Evolutionary conservation across 73 alveolate genomes (phyloP).

Genomic region (Breviolum minutum): DNA sequence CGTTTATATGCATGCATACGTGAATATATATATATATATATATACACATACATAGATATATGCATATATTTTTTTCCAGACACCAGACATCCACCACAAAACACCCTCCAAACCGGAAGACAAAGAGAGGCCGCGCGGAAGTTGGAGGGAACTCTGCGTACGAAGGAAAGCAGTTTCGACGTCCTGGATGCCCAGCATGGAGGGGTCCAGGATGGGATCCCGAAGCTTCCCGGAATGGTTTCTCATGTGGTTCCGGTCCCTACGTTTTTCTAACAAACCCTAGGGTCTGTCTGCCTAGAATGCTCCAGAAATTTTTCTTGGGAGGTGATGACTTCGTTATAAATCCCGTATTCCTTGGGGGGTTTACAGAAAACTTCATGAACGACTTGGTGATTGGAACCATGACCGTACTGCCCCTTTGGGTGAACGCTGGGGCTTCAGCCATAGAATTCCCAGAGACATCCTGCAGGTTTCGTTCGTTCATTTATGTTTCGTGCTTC

Average conservation of each 20-base stretch:
- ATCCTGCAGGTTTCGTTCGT: too few species aligned
- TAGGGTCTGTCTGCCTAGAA: too few species aligned
- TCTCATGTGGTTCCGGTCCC: too few species aligned
- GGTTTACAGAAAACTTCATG: too few species aligned
- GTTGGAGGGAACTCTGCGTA: slow-evolving; percentile 76
- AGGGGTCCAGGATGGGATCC: neutral
- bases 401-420: too few species aligned
- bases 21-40: neutral
- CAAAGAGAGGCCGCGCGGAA: slow-evolving; percentile 91
- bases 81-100: neutral
- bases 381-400: too few species aligned
- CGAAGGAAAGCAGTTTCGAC: slow-evolving; percentile 31
- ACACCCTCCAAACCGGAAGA: neutral
- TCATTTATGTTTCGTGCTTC: neutral
- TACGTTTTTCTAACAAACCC: too few species aligned
- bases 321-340: too few species aligned
- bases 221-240: neutral
- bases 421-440: too few species aligned
- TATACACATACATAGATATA: neutral
- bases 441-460: too few species aligned
- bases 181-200: neutral
- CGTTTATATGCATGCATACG: neutral
- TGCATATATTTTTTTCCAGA: neutral
- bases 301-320: too few species aligned
- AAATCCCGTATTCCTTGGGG: too few species aligned